Evolutionary conservation across 345 rosid species (phyloP).

Genomic region (Leavenworthia alabamica): DNA sequence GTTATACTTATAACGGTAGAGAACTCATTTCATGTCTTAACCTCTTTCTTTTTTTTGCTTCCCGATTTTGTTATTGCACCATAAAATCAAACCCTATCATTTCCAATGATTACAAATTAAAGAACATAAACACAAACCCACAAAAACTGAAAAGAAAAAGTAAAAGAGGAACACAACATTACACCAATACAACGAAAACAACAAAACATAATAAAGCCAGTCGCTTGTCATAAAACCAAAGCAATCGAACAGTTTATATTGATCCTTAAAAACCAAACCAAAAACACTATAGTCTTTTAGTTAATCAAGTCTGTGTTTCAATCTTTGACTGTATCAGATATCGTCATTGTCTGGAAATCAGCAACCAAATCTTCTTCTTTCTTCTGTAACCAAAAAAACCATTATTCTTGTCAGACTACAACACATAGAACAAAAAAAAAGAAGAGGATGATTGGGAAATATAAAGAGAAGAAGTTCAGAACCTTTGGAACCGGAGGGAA

Average conservation of each 20-base stretch:
- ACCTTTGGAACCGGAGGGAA: slow-evolving; percentile 26
- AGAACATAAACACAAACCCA: slow-evolving; percentile 2
- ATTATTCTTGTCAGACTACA: neutral
- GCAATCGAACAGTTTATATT: slow-evolving; percentile 17
- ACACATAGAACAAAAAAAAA: neutral
- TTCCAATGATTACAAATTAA: slow-evolving; percentile 25
- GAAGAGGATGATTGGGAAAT: neutral
- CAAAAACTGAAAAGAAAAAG: neutral
- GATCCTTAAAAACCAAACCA: slow-evolving; percentile 12
- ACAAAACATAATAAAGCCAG: neutral
- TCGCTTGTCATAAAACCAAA: slow-evolving; percentile 17
- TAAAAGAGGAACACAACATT: slow-evolving; percentile 1
- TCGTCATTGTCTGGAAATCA: slow-evolving; percentile 22
- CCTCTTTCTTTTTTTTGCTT: neutral
- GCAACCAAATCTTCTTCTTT: slow-evolving; percentile 29
- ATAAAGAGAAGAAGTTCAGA: neutral
- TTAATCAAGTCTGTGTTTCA: slow-evolving; percentile 11
- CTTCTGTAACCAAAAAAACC: slow-evolving; percentile 15
- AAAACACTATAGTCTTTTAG: slow-evolving; percentile 14
- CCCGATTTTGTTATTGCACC: neutral
- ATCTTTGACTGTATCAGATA: slow-evolving; percentile 13
- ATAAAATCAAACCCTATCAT: slow-evolving; percentile 19
- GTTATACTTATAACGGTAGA: neutral
- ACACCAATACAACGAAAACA: slow-evolving; percentile 6
- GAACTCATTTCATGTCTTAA: neutral